Evolutionary conservation across 441 rosid genomes (phyloP).

Genomic region (Gossypium gossypioides): DNA sequence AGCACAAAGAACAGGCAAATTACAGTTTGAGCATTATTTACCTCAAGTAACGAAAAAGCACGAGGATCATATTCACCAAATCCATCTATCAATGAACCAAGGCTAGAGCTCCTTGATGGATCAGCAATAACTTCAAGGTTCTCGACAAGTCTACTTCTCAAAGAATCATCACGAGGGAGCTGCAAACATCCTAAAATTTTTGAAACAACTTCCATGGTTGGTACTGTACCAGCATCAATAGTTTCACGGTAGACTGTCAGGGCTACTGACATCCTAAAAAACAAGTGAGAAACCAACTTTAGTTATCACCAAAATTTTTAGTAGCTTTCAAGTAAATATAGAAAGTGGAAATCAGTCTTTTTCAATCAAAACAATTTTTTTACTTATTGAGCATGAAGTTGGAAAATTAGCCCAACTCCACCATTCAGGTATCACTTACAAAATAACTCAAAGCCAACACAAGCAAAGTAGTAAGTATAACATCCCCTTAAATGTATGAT

Average conservation of each 20-base stretch:
- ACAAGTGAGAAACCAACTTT: constrained; percentile 12
- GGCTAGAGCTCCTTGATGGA: constrained; percentile 40
- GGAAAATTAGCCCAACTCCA: background rate
- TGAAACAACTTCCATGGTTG: constrained; percentile 66
- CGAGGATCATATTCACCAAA: constrained; percentile 92
- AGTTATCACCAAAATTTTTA: background rate
- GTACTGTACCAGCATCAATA: constrained; percentile 48
- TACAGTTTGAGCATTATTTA: constrained; percentile 17
- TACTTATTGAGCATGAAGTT: background rate
- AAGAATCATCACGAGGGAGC: constrained; percentile 56
- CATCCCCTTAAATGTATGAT: background rate
- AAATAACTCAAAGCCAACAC: background rate
- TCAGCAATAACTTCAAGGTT: constrained; percentile 45
- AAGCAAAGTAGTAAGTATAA: background rate
- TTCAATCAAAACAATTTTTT: background rate
- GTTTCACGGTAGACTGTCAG: constrained; percentile 61
- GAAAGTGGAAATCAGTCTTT: background rate
- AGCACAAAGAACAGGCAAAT: constrained; percentile 9
- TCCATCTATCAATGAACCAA: constrained; percentile 69
- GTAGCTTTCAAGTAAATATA: background rate
- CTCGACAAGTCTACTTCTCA: constrained; percentile 57
- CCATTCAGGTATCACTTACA: background rate
- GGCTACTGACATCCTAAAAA: constrained; percentile 61
- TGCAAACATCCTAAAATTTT: constrained; percentile 76
- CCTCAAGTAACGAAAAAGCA: constrained; percentile 84